phyloP scores from a whole-genome alignment of 2,329 filamentous ascomycete genomes.

The Cladophialophora immunda region DNA sequence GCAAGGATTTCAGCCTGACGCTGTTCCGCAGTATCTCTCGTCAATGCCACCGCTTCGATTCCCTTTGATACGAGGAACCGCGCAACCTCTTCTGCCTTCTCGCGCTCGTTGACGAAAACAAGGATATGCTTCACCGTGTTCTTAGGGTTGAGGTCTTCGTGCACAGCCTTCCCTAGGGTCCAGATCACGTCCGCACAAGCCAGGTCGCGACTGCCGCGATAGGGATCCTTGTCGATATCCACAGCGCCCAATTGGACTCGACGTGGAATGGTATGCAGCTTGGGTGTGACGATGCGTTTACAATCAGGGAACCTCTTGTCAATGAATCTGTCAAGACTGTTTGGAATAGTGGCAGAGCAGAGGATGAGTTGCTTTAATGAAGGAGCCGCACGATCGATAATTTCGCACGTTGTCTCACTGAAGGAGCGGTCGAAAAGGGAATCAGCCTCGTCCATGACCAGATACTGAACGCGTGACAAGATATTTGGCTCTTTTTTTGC shows the following conservation, averaged over 20 bases:
- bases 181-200: constrained; percentile 96
- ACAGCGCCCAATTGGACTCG: constrained; percentile 93
- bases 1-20: constrained; percentile 79
- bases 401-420: constrained; percentile 78
- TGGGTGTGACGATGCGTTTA: constrained; percentile 87
- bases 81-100: constrained; percentile 82
- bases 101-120: constrained; percentile 96
- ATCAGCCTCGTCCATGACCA: constrained; percentile 95
- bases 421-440: constrained; percentile 95
- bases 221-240: constrained; percentile 90
- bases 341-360: constrained; percentile 95
- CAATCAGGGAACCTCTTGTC: constrained; percentile 82
- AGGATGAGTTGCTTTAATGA: constrained; percentile 87
- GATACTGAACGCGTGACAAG: constrained; percentile 85
- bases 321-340: constrained; percentile 86
- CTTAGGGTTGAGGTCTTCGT: constrained; percentile 64
- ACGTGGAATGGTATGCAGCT: constrained; percentile 93
- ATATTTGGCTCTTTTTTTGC: constrained; percentile 90
- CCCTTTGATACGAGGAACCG: constrained; percentile 83
- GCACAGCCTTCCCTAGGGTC: constrained; percentile 82
- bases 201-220: constrained; percentile 88
- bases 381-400: constrained; percentile 82
- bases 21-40: constrained; percentile 81
- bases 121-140: constrained; percentile 77
- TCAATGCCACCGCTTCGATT: constrained; percentile 85